A percentile compares a stretch with the other conserved stretches of the same genome.
Evolutionary conservation across 2,329 filamentous ascomycete genomes (phyloP).

Genomic region (Penicillium freii): DNA sequence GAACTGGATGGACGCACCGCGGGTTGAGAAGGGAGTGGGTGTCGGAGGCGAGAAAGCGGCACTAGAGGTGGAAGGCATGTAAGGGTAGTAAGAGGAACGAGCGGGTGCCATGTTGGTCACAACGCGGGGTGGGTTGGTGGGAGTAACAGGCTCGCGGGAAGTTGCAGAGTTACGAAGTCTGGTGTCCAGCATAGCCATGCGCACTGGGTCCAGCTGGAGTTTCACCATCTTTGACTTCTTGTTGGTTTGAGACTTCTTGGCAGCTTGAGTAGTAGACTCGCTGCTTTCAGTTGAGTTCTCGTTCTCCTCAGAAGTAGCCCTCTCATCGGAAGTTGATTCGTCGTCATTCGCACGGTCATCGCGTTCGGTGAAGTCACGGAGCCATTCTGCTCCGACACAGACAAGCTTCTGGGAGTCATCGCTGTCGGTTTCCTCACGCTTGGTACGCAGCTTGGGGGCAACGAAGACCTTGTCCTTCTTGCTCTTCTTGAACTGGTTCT

Average conservation of each 20-base stretch:
- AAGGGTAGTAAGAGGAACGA: neutral
- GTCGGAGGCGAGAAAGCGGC: neutral
- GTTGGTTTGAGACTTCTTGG: neutral
- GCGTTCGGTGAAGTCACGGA: neutral
- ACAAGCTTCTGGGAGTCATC: constrained; percentile 12
- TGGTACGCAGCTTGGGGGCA: neutral
- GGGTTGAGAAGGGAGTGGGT: neutral
- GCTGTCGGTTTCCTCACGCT: neutral
- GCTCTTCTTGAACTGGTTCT: neutral
- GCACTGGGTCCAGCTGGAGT: neutral
- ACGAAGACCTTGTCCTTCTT: neutral
- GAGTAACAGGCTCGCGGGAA: neutral
- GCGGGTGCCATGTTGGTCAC: neutral
- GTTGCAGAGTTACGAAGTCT: neutral
- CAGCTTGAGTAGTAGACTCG: neutral
- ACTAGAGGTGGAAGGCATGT: neutral
- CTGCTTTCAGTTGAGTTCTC: neutral
- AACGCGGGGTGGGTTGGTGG: neutral
- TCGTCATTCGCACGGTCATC: neutral
- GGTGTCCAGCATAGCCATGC: neutral
- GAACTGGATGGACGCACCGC: neutral
- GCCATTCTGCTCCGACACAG: constrained; percentile 3
- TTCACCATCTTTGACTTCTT: constrained; percentile 1
- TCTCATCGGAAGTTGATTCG: neutral
- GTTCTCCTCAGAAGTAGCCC: neutral